These are phyloP conservation scores for Ramaria sp. DNA, from an alignment of 768 basidiomycete species.

Conservation along the genomic window DNA sequence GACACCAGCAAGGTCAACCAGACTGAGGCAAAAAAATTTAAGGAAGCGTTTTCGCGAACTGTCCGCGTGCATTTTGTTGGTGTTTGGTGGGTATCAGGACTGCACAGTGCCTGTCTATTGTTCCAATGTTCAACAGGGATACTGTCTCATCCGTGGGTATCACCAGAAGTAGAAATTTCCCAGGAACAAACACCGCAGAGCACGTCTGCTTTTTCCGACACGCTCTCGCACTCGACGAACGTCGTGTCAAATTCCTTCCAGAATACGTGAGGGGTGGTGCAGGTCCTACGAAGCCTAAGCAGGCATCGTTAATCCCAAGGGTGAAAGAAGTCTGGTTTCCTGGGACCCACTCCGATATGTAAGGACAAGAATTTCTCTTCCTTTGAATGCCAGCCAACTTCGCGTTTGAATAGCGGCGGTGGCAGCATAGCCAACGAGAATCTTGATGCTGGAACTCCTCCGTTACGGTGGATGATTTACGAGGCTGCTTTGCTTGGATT, in stretches of 20 bases:
- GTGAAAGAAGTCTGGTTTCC: slow-evolving; percentile 35
- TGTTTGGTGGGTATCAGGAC: slow-evolving; percentile 24
- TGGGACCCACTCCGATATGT: slow-evolving; percentile 30
- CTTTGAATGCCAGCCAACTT: background rate
- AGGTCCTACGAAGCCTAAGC: background rate
- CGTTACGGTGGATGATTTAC: background rate
- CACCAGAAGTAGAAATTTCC: slow-evolving; percentile 21
- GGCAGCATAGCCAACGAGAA: background rate
- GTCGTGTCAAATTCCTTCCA: slow-evolving; percentile 36
- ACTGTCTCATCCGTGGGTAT: slow-evolving; percentile 37
- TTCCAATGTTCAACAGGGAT: slow-evolving; percentile 22
- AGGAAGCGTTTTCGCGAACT: slow-evolving; percentile 24
- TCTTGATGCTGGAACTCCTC: background rate
- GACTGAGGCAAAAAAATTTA: slow-evolving; percentile 20
- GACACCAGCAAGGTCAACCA: too few species aligned
- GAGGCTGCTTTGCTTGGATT: background rate
- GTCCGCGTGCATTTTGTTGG: slow-evolving; percentile 35
- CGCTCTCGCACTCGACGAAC: slow-evolving; percentile 36
- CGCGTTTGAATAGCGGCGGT: background rate
- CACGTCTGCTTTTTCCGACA: slow-evolving; percentile 34
- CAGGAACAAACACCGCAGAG: slow-evolving; percentile 20
- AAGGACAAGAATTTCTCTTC: slow-evolving; percentile 8
- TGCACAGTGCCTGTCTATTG: background rate
- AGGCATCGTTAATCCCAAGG: background rate
- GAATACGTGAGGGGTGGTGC: slow-evolving; percentile 24